These are phyloP conservation scores for Dunaliella primolecta DNA, from an alignment of 139 green algal species.

Conservation along the genomic window DNA sequence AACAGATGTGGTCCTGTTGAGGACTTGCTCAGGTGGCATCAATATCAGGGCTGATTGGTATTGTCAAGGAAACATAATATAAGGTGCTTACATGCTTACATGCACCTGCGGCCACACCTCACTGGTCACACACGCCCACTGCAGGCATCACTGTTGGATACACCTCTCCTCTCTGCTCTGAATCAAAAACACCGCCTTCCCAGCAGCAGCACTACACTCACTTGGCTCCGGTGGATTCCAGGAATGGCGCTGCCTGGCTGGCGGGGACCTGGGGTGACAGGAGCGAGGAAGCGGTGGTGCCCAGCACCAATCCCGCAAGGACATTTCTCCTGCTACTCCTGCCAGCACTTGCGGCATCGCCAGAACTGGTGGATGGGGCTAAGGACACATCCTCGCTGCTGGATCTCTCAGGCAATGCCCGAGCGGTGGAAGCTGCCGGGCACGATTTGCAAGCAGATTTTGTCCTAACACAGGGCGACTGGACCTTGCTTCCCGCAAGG, in stretches of 20 bases:
- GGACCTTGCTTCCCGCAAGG: no score
- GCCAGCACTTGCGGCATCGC: background rate
- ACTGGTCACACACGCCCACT: background rate
- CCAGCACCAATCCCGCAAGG: background rate
- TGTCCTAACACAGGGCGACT: no score
- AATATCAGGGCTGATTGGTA: no score
- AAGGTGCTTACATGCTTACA: no score
- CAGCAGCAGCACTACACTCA: background rate
- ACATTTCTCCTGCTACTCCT: background rate
- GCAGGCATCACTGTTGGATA: no score
- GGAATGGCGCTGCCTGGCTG: constrained; percentile 27
- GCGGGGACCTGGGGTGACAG: background rate
- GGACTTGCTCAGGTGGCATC: no score
- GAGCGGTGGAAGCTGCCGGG: background rate
- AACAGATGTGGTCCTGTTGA: no score
- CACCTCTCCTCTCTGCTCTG: no score
- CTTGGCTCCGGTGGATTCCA: constrained; percentile 41
- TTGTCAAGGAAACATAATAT: no score
- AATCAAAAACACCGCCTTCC: background rate
- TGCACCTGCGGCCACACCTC: no score
- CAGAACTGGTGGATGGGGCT: background rate
- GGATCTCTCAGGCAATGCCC: background rate
- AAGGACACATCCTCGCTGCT: background rate
- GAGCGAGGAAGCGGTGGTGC: background rate
- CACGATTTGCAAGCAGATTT: no score